Evolutionary conservation across 164 flowering plant species (phyloP), one percentile per base, ranked within the genome.

Genomic region (Tinospora cordifolia): DNA sequence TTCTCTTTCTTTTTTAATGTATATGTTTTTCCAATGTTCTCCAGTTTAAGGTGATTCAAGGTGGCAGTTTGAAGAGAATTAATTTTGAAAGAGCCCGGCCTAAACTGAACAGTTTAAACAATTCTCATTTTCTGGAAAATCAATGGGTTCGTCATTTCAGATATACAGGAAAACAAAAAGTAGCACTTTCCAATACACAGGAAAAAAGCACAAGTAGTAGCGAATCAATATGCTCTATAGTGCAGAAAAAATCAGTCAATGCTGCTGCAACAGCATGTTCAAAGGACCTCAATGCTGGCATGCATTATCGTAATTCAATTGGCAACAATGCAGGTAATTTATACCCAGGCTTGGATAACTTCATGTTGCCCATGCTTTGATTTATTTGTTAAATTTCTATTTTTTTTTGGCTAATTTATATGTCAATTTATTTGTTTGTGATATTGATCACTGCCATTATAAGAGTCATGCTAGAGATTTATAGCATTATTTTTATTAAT

Each of bases 1-100:
- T 26, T 11, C 27, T 58, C 68, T 19, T 19, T 9, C 30, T 64
- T 41, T 38, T n/a, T 59, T 27, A 27, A 9, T 71, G 13, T 70
- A 26, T n/a, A 15, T 19, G 60, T 3, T 62, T 60, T 67, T 51
- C 21, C 21, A 15, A n/a, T 51, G n/a, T 2, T 7, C 59, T 8
- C 71, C 75, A 88, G 95, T 85, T 83, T 71, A 89, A 86, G 82
- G 87, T 89, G 81, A 83, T 81, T 71, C 87, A 76, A 73, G 69
- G 75, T 66, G 94, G 93, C 27, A 67, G 69, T 75, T 90, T 90
- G 94, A 72, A 81, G 69, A 85, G 78, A 64, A 68, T 84, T 22
- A 72, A 76, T 74, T 83, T 88, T 73, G 79, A 70, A 38, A 83
- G 76, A 76, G 69, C 82, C 51, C 73, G 70, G 46, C 22, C 62